phyloP scores from a whole-genome alignment of 108 stramenopile genomes.

The Pseudonitzschia multistriata region DNA sequence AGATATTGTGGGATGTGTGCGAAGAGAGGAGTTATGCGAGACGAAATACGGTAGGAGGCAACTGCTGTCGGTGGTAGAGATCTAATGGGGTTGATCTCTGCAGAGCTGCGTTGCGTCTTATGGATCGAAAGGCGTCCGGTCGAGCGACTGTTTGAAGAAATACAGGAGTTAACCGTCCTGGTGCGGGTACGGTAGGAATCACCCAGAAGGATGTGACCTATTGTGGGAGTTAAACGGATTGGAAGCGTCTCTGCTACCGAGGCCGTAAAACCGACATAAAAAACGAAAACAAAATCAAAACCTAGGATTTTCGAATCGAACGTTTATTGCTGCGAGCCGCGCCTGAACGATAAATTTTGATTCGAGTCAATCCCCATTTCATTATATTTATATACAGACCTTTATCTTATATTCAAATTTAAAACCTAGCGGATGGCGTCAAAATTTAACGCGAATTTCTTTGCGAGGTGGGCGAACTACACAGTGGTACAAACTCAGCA shows the following conservation, averaged over 20 bases:
- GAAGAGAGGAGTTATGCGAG: neutral
- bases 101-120: too few species aligned
- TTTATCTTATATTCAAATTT: neutral
- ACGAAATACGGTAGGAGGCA: neutral
- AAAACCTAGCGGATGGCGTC: neutral
- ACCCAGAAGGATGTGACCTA: neutral
- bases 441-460: neutral
- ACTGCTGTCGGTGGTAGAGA: neutral
- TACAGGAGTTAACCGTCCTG: neutral
- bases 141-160: neutral
- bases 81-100: too few species aligned
- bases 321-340: constrained; percentile 9
- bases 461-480: neutral
- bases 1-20: too few species aligned
- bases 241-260: neutral
- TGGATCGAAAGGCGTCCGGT: neutral
- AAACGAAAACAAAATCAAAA: neutral
- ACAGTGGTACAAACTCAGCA: neutral
- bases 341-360: constrained; percentile 6
- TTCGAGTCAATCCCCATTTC: neutral
- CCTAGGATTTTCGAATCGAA: neutral
- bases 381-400: neutral
- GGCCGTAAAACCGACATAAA: neutral
- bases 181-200: neutral
- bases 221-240: neutral